Evolutionary conservation across 306 rosid species (phyloP).

Genomic region (Ziziphus jujuba): DNA sequence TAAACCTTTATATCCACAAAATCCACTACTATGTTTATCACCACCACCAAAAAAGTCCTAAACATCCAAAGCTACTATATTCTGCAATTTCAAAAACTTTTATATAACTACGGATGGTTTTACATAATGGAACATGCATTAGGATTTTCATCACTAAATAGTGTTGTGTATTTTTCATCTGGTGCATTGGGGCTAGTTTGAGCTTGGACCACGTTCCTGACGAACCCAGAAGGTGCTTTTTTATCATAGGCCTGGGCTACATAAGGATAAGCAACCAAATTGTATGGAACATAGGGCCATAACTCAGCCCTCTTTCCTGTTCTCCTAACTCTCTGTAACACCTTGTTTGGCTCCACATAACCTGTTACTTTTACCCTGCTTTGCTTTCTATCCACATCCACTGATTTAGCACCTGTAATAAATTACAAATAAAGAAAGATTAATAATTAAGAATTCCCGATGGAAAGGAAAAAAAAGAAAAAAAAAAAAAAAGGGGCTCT

Average conservation of each 20-base stretch:
- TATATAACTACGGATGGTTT: not conserved
- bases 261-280: conserved; percentile 85
- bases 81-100: no score
- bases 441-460: no score
- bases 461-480: no score
- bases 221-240: conserved; percentile 87
- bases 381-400: conserved; percentile 72
- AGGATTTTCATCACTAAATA: conserved; percentile 93
- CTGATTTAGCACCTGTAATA: conserved; percentile 60
- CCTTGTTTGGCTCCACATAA: conserved; percentile 81
- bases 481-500: not conserved
- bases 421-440: not conserved
- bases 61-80: no score
- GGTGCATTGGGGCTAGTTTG: conserved; percentile 49
- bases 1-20: no score
- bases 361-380: conserved; percentile 73
- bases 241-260: conserved; percentile 82
- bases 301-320: conserved; percentile 88
- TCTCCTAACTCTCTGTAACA: conserved; percentile 66
- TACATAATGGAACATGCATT: conserved; percentile 82
- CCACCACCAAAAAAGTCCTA: no score
- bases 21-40: no score
- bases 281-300: conserved; percentile 91
- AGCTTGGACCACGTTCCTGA: conserved; percentile 59
- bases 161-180: conserved; percentile 51